Evolutionary conservation across 2,329 filamentous ascomycete species (phyloP).

Genomic region (Cadophora malorum): DNA sequence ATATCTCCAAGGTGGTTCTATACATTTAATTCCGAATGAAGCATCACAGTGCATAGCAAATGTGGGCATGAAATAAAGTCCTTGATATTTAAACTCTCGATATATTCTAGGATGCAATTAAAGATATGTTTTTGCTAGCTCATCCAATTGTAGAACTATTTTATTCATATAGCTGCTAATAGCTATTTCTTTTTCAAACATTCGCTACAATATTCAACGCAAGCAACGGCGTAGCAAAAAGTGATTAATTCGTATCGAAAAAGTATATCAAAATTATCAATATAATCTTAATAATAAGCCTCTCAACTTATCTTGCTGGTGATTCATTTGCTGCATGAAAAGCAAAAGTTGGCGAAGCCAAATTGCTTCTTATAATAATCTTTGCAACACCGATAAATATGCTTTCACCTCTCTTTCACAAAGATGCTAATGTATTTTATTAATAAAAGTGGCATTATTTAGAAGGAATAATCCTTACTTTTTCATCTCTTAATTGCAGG

Average conservation of each 20-base stretch:
- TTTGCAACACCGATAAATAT: constrained; percentile 28
- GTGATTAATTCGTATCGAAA: constrained; percentile 24
- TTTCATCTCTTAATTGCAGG: constrained; percentile 24
- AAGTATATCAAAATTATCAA: constrained; percentile 30
- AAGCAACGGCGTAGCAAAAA: constrained; percentile 25
- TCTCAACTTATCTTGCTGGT: constrained; percentile 27
- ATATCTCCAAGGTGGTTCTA: constrained; percentile 28
- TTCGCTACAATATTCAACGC: constrained; percentile 26
- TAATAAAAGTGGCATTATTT: constrained; percentile 39
- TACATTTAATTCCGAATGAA: constrained; percentile 29
- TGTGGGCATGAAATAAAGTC: constrained; percentile 24
- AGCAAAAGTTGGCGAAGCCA: constrained; percentile 32
- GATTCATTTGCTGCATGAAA: constrained; percentile 28
- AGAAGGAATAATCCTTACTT: constrained; percentile 27
- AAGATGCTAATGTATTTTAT: constrained; percentile 23
- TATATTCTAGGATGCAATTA: constrained; percentile 22
- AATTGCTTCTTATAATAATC: constrained; percentile 27
- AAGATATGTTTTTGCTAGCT: constrained; percentile 27
- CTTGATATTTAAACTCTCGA: constrained; percentile 24
- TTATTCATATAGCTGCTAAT: constrained; percentile 6
- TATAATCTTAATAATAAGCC: constrained; percentile 30
- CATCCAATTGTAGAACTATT: constrained; percentile 13
- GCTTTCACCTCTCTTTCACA: constrained; percentile 23
- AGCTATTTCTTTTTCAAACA: constrained; percentile 22
- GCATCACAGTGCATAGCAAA: constrained; percentile 25